Conservation (phyloP, 2,329 filamentous ascomycete genomes). For the Talaromyces sp. region DNA sequence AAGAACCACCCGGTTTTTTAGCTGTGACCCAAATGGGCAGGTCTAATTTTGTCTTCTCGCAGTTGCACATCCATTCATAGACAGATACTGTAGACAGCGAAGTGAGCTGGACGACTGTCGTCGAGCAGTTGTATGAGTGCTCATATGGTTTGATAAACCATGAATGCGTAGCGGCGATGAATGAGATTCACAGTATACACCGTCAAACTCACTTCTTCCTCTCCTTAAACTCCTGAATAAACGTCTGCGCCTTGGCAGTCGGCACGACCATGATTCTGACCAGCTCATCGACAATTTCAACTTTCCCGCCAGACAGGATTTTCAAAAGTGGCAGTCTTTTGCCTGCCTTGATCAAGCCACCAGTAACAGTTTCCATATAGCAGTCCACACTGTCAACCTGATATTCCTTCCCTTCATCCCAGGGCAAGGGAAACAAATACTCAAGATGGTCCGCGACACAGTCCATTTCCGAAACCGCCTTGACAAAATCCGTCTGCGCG, state of each 20-base stretch:
- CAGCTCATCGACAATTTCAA: conserved; percentile 82
- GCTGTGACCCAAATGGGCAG: conserved; percentile 6
- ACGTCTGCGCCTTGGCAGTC: conserved; percentile 60
- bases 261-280: conserved; percentile 80
- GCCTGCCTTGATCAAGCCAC: conserved; percentile 82
- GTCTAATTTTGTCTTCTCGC: not conserved
- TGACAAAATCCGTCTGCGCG: conserved; percentile 83
- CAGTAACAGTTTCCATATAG: conserved; percentile 76
- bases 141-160: not conserved
- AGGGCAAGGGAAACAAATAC: conserved; percentile 83
- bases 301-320: conserved; percentile 66
- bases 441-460: conserved; percentile 68
- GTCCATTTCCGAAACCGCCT: conserved; percentile 74
- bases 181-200: not conserved
- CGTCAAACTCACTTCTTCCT: conserved; percentile 33
- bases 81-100: not conserved
- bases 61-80: not conserved
- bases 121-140: not conserved
- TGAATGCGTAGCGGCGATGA: not conserved
- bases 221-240: conserved; percentile 77
- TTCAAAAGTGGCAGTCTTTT: conserved; percentile 75
- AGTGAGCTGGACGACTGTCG: not conserved
- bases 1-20: conserved; percentile 10
- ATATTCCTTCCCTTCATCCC: conserved; percentile 70
- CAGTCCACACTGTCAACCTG: conserved; percentile 64